Base-by-base conservation (phyloP, 2,329 filamentous ascomycete genomes). In the Acarospora socialis region DNA sequence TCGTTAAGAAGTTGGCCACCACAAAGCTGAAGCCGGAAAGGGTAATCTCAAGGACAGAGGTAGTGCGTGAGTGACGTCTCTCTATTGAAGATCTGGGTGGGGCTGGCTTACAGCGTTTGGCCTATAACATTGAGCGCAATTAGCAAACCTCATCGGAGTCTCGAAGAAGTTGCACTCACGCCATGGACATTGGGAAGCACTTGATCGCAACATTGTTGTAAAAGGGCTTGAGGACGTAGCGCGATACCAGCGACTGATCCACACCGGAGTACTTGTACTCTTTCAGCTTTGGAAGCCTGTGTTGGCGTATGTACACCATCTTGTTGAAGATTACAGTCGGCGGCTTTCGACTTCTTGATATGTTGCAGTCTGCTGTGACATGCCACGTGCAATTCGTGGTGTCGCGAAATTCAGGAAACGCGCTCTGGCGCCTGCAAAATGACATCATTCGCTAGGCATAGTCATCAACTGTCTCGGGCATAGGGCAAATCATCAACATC, bases 221-320 rank as follows among this genome's bases (percentile, higher is more conserved):
- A 61, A 95, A 98, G 5, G 90, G 90, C 67, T 98, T 95, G 49
- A 98, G 65, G 43, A 98, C 72, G 63, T 94, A 95, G 56, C 78
- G 81, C 43, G 86, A 94, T 23, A 83, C 67, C 39, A 94, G 65
- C 37, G 84, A 93, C 56, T 81, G 81, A 59, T 98, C 90, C 48
- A 95, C 81, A 35, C 73, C 73, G 23, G 80, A 82, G 68, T 98
- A 98, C 60, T 92, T 90, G 74, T 98, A 98, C 59, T 86, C 71
- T 57, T 81, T 81, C 47, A 98, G 74, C 54, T 81, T 82, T 22
- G 79, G 75, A 41, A 98, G 77, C 60, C 82, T 77, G 51, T 86
- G 76, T 59, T 93, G 81, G 44, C 90, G 82, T 39, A 98, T 84
- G 67, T 95, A 95, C 40, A 90, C 86, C 84, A 94, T 94, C 34